Percentiles rank a stretch among this genome's conserved stretches.
These are phyloP conservation scores for Fusarium nisikadoi DNA, from an alignment of 2,329 filamentous ascomycete genomes.

Conservation along the genomic window DNA sequence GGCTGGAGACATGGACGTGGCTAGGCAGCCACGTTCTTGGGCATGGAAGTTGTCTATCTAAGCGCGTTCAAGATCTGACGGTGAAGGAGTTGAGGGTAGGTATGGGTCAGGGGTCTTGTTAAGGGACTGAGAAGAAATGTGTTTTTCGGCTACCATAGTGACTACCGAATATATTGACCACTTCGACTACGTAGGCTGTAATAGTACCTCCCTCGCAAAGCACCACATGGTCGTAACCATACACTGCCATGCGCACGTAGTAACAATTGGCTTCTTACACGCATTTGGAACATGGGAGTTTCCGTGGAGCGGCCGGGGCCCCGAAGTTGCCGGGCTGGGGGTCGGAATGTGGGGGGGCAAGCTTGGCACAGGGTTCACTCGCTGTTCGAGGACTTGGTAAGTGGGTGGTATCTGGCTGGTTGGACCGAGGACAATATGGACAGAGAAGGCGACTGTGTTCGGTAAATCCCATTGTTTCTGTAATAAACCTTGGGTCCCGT, in stretches of 20 bases:
- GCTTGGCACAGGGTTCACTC: conserved; percentile 5
- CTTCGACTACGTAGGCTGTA: not conserved
- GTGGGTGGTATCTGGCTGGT: not conserved
- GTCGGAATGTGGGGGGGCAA: conserved; percentile 21
- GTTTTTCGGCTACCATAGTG: not conserved
- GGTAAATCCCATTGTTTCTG: not conserved
- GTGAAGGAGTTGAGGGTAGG: conserved; percentile 7
- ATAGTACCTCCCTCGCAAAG: not conserved
- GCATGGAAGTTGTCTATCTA: conserved; percentile 1
- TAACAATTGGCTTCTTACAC: not conserved
- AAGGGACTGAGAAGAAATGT: not conserved
- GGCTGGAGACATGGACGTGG: not conserved
- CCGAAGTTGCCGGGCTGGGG: conserved; percentile 20
- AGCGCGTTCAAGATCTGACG: conserved; percentile 18
- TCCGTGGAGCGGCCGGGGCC: not conserved
- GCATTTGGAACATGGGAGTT: not conserved
- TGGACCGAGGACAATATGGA: not conserved
- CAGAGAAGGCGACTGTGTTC: not conserved
- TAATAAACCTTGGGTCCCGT: conserved; percentile 2
- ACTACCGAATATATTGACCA: not conserved
- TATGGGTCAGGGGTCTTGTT: conserved; percentile 3
- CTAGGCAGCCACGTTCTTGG: conserved; percentile 34
- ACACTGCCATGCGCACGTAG: not conserved
- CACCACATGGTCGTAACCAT: conserved; percentile 7
- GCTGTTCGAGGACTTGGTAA: not conserved